Percentiles rank a stretch among this genome's conserved stretches.
These are phyloP conservation scores for Cornus kousa DNA, from an alignment of 148 eudicot genomes.

Conservation along the genomic window DNA sequence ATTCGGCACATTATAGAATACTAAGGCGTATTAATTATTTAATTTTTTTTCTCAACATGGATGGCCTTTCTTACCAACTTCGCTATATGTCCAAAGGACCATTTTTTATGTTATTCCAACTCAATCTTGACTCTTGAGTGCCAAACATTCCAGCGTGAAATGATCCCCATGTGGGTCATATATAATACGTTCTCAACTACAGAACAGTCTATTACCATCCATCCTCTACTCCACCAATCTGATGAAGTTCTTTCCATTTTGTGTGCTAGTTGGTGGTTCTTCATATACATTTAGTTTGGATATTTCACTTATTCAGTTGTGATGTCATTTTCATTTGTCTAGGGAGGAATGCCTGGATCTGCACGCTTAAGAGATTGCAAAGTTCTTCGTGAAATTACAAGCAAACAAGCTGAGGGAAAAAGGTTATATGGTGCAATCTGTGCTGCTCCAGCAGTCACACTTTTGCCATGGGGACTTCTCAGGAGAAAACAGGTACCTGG, in stretches of 20 bases:
- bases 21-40: neutral
- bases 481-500: constrained; percentile 60
- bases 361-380: constrained; percentile 82
- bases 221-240: neutral
- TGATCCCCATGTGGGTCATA: neutral
- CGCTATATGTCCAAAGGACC: neutral
- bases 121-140: neutral
- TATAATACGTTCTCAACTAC: too few relatives aligned
- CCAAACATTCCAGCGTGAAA: neutral
- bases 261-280: neutral
- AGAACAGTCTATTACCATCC: neutral
- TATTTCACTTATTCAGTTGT: neutral
- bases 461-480: constrained; percentile 93
- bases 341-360: constrained; percentile 99
- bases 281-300: neutral
- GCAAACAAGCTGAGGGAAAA: constrained; percentile 80
- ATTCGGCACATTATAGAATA: neutral
- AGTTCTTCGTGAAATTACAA: constrained; percentile 59
- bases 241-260: neutral
- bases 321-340: constrained; percentile 6
- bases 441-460: constrained; percentile 98
- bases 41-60: neutral
- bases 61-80: neutral
- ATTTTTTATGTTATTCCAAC: neutral
- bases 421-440: constrained; percentile 83